A percentile compares a stretch with the other conserved stretches of the same genome.
Conservation (phyloP, 2,329 filamentous ascomycete genomes). For the Ascochyta rabiei region DNA sequence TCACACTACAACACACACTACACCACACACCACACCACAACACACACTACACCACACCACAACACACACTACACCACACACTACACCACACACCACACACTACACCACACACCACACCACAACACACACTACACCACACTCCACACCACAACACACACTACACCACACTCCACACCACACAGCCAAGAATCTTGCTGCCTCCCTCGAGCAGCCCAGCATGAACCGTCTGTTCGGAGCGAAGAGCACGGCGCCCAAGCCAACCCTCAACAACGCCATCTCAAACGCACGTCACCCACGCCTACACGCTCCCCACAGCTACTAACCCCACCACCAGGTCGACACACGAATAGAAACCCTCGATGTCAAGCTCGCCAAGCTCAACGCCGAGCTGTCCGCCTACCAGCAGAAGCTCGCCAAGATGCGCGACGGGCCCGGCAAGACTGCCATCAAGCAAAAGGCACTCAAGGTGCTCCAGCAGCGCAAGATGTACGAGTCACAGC, state of each 20-base stretch:
- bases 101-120: neutral
- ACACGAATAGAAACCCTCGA: slow-evolving; percentile 84
- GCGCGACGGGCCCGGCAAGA: slow-evolving; percentile 94
- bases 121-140: neutral
- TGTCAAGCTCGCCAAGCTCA: slow-evolving; percentile 91
- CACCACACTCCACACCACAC: neutral
- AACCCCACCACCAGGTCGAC: slow-evolving; percentile 65
- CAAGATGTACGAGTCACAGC: slow-evolving; percentile 92
- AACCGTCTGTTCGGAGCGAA: slow-evolving; percentile 95
- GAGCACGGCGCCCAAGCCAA: slow-evolving; percentile 85
- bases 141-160: too few relatives aligned
- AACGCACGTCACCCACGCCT: slow-evolving; percentile 63
- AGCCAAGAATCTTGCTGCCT: too few relatives aligned
- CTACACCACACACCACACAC: too few relatives aligned
- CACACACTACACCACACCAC: neutral
- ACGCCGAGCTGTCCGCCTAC: slow-evolving; percentile 86
- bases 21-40: neutral
- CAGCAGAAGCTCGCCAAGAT: slow-evolving; percentile 87
- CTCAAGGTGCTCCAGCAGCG: slow-evolving; percentile 92
- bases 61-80: neutral
- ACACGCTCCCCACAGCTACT: slow-evolving; percentile 19
- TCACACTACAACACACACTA: neutral
- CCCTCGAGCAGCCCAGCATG: slow-evolving; percentile 64
- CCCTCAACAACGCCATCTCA: slow-evolving; percentile 79
- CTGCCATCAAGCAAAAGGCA: slow-evolving; percentile 89